Base-by-base conservation (phyloP, 2,329 filamentous ascomycete genomes). In the Bipolaris oryzae region DNA sequence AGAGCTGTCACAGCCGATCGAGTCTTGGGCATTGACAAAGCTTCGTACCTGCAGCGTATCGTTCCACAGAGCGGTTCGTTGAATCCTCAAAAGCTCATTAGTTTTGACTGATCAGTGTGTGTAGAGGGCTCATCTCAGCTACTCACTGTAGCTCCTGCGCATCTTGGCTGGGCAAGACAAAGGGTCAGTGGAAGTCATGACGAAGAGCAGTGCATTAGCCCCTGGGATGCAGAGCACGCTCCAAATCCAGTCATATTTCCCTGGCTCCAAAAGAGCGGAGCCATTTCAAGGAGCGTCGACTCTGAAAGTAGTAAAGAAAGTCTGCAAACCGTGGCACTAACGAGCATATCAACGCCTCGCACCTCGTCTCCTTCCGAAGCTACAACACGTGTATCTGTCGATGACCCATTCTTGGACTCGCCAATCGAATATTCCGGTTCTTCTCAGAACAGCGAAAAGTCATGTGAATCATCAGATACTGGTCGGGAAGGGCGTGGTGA, bases 191-290 rank as follows among this genome's bases (percentile, higher is more conserved):
- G 9, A 15, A n/a, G 21, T 9, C n/a, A 38, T 20, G 13, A 38
- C 25, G 33, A 23, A 10, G 33, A 38, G 20, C 39, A 25, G 15
- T 28, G 39, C 39, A 43, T 43, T 15, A 43, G 50, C 39, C 58
- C 60, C 5, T 61, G 58, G 58, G 52, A 35, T 31, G 49, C 49
- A n/a, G 58, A 63, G 20, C 49, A 54, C 41, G 31, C 39, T n/a
- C 61, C 58, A 6, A 61, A 61, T 53, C 58, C 58, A 38, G 58
- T 61, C 1, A 55, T 61, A 23, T 63, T 59, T 38, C 49, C 46
- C 18, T 55, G 53, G 51, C 37, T 62, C n/a, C 51, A 42, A 43
- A 41, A 48, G 37, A 23, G 39, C 7, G 15, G 39, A 3, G 23
- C 9, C 6, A 25, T 7, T 5, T 15, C 21, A 16, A 28, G 13